These are phyloP conservation scores for Bisporella sp. DNA, from an alignment of 2,329 filamentous ascomycete species.

Conservation along the genomic window DNA sequence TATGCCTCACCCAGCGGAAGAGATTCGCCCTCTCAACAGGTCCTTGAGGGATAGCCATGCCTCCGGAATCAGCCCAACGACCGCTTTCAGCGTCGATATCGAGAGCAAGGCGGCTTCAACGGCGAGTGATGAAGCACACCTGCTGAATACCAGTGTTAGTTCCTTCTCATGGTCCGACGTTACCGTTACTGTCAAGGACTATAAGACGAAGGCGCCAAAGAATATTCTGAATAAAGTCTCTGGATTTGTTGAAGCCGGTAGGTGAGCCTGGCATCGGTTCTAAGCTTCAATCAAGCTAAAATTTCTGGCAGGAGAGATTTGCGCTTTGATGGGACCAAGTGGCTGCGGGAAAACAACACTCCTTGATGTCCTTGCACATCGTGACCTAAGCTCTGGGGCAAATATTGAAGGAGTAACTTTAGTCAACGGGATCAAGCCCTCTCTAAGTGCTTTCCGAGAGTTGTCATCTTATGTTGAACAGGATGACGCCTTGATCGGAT, in stretches of 20 bases:
- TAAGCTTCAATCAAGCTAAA: conserved; percentile 1
- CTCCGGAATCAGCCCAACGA: no score
- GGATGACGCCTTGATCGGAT: conserved; percentile 77
- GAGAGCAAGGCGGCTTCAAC: no score
- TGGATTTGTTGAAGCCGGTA: conserved; percentile 58
- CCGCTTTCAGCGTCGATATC: no score
- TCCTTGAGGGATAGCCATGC: no score
- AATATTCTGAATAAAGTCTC: conserved; percentile 56
- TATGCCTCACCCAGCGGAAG: no score
- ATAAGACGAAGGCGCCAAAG: conserved; percentile 54
- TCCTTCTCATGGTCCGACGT: conserved; percentile 61
- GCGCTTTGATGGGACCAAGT: conserved; percentile 75
- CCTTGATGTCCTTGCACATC: conserved; percentile 68
- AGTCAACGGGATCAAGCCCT: conserved; percentile 55
- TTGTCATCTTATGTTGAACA: conserved; percentile 79
- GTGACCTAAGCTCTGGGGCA: conserved; percentile 43
- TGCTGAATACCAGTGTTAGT: conserved; percentile 56
- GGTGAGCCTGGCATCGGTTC: conserved; percentile 3
- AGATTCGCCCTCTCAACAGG: no score
- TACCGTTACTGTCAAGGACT: conserved; percentile 66
- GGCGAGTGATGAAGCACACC: conserved; percentile 27
- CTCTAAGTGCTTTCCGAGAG: conserved; percentile 49
- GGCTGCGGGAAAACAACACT: conserved; percentile 77
- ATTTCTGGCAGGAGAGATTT: conserved; percentile 50
- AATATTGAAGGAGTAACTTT: conserved; percentile 47